Percentiles rank a stretch among this genome's conserved stretches.
Evolutionary conservation across 179 eudicot species (phyloP).

Genomic region (Silene coronaria): DNA sequence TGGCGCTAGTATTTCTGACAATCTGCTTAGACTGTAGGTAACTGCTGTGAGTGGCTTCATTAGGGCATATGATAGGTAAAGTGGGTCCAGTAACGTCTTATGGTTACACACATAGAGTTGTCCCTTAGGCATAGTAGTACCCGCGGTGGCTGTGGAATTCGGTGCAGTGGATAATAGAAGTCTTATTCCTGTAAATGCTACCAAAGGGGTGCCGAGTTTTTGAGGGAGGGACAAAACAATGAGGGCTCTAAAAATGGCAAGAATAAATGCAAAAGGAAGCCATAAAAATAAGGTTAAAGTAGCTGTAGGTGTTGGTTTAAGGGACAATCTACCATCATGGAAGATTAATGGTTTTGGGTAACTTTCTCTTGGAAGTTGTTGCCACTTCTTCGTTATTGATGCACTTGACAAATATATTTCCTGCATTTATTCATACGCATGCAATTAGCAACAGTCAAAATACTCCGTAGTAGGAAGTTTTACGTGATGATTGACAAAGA

Average conservation of each 20-base stretch:
- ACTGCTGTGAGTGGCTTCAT: slow-evolving; percentile 53
- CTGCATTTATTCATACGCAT: slow-evolving; percentile 37
- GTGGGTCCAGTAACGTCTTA: slow-evolving; percentile 55
- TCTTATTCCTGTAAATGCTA: slow-evolving; percentile 38
- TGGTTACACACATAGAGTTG: slow-evolving; percentile 64
- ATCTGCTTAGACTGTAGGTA: slow-evolving; percentile 57
- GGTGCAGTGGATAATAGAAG: slow-evolving; percentile 23
- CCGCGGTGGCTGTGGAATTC: too few relatives aligned
- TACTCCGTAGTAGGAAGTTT: too few relatives aligned
- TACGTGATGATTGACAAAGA: too few relatives aligned
- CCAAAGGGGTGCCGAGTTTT: slow-evolving; percentile 26
- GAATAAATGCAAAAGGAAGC: slow-evolving; percentile 47
- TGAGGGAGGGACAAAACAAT: slow-evolving; percentile 36
- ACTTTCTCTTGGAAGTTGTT: slow-evolving; percentile 34
- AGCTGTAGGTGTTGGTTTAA: slow-evolving; percentile 44
- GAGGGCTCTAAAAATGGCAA: slow-evolving; percentile 36
- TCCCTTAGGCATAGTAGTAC: too few relatives aligned
- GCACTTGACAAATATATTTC: slow-evolving; percentile 46
- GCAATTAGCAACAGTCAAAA: too few relatives aligned
- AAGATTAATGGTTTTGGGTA: slow-evolving; percentile 58
- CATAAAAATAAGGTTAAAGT: slow-evolving; percentile 48
- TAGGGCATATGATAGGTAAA: slow-evolving; percentile 44
- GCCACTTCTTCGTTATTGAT: slow-evolving; percentile 46
- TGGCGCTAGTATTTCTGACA: slow-evolving; percentile 59
- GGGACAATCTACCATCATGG: slow-evolving; percentile 65